phyloP scores from a whole-genome alignment of 306 rosid species.

The Cicer pinnatifidum region DNA sequence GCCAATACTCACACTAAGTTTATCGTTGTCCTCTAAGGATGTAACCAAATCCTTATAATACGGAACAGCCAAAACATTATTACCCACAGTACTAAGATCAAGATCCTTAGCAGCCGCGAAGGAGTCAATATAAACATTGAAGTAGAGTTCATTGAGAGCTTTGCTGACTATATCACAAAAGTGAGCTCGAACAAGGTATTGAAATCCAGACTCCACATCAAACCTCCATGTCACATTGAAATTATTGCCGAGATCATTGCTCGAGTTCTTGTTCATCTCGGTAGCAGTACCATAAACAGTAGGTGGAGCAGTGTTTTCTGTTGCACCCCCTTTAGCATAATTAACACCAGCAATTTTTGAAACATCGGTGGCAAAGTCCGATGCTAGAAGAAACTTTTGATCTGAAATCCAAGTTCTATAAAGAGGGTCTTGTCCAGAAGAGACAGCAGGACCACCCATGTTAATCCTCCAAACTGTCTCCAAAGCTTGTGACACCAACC shows the following conservation, averaged over 20 bases:
- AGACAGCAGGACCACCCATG: conserved; percentile 81
- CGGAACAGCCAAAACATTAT: conserved; percentile 56
- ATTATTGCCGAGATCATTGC: conserved; percentile 47
- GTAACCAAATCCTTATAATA: conserved; percentile 64
- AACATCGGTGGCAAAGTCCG: conserved; percentile 40
- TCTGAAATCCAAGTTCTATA: conserved; percentile 79
- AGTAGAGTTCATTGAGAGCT: conserved; percentile 63
- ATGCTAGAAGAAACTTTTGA: conserved; percentile 45
- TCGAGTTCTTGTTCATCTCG: conserved; percentile 60
- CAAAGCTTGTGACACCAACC: conserved; percentile 56
- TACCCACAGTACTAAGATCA: conserved; percentile 47
- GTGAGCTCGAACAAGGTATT: conserved; percentile 81
- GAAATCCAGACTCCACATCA: conserved; percentile 67
- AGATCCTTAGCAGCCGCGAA: conserved; percentile 47
- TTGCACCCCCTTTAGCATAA: conserved; percentile 48
- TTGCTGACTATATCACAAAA: conserved; percentile 78
- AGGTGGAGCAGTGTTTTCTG: conserved; percentile 66
- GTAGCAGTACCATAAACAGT: conserved; percentile 74
- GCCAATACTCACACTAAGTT: conserved; percentile 71
- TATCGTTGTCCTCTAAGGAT: conserved; percentile 38
- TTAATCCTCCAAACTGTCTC: conserved; percentile 88
- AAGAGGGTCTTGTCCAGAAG: conserved; percentile 65
- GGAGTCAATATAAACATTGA: conserved; percentile 71
- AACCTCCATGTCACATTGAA: conserved; percentile 85
- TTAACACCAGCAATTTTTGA: conserved; percentile 60